These are phyloP conservation scores for Penicillium glabrum DNA, from an alignment of 2,329 filamentous ascomycete species.

Conservation along the genomic window DNA sequence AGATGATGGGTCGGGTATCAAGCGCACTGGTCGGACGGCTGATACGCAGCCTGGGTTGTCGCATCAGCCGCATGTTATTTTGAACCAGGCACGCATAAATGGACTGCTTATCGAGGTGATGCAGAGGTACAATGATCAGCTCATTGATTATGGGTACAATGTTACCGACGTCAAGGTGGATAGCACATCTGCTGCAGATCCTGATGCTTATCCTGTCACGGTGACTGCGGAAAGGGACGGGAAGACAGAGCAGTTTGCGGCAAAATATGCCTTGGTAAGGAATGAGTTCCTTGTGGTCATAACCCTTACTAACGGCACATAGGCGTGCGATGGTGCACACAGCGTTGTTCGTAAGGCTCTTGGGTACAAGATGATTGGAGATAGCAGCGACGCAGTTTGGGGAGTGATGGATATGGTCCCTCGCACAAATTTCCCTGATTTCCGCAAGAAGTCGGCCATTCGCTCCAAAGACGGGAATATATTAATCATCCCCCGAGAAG, in stretches of 20 bases:
- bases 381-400: slow-evolving; percentile 58
- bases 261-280: slow-evolving; percentile 55
- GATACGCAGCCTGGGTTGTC: slow-evolving; percentile 57
- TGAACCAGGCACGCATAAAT: slow-evolving; percentile 59
- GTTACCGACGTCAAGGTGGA: slow-evolving; percentile 56
- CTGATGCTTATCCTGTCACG: slow-evolving; percentile 45
- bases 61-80: slow-evolving; percentile 57
- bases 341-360: slow-evolving; percentile 41
- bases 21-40: slow-evolving; percentile 49
- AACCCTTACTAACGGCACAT: neutral
- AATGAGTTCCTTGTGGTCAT: neutral
- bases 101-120: slow-evolving; percentile 55
- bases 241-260: slow-evolving; percentile 40
- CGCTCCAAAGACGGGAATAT: slow-evolving; percentile 49
- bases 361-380: slow-evolving; percentile 58
- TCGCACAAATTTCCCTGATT: slow-evolving; percentile 51
- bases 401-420: slow-evolving; percentile 58
- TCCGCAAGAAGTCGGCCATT: slow-evolving; percentile 51
- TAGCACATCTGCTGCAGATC: slow-evolving; percentile 35
- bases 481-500: slow-evolving; percentile 55
- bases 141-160: slow-evolving; percentile 57
- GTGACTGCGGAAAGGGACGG: slow-evolving; percentile 47
- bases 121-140: slow-evolving; percentile 40
- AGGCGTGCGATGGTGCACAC: slow-evolving; percentile 52
- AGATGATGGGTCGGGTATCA: slow-evolving; percentile 41